Conservation (phyloP, 139 green algal genomes). For the Gonium pectorale region DNA sequence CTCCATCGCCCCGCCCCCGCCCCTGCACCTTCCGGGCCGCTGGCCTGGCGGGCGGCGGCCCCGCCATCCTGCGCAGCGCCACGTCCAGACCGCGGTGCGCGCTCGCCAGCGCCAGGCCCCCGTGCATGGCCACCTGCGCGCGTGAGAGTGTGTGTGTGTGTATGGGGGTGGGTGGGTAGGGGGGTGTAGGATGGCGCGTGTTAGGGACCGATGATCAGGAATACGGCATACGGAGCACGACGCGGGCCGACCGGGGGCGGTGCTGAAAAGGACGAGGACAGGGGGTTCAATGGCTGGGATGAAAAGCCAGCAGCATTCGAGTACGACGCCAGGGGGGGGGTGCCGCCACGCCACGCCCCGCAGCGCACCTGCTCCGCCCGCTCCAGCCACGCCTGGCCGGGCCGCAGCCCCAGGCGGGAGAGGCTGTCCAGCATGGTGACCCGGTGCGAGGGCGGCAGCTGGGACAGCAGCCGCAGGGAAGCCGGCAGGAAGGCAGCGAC, state of each 20-base stretch:
- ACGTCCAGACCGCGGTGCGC: not conserved
- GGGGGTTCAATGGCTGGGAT: too few species aligned
- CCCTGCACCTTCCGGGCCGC: too few species aligned
- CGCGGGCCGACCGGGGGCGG: too few species aligned
- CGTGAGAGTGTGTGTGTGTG: too few species aligned
- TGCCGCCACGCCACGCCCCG: too few species aligned
- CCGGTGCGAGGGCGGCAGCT: conserved; percentile 4
- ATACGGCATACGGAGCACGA: too few species aligned
- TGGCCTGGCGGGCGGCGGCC: too few species aligned
- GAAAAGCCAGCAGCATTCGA: too few species aligned
- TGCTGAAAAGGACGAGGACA: not conserved
- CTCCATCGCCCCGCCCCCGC: not conserved
- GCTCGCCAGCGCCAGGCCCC: not conserved
- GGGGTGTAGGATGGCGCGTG: not conserved
- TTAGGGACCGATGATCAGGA: too few species aligned
- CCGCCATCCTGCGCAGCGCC: not conserved
- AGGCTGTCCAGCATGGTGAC: conserved; percentile 17
- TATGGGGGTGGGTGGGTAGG: not conserved
- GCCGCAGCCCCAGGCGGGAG: conserved; percentile 8
- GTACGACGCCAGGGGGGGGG: too few species aligned
- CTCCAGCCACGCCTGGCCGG: conserved; percentile 13
- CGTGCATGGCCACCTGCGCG: not conserved
- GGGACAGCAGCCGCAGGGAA: not conserved
- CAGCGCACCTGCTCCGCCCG: conserved; percentile 30
- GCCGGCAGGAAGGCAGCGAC: conserved; percentile 9